A percentile compares a stretch with the other conserved stretches of the same genome.
Evolutionary conservation across 2,329 filamentous ascomycete genomes (phyloP).

Genomic region (Ceratocystis ficicola): DNA sequence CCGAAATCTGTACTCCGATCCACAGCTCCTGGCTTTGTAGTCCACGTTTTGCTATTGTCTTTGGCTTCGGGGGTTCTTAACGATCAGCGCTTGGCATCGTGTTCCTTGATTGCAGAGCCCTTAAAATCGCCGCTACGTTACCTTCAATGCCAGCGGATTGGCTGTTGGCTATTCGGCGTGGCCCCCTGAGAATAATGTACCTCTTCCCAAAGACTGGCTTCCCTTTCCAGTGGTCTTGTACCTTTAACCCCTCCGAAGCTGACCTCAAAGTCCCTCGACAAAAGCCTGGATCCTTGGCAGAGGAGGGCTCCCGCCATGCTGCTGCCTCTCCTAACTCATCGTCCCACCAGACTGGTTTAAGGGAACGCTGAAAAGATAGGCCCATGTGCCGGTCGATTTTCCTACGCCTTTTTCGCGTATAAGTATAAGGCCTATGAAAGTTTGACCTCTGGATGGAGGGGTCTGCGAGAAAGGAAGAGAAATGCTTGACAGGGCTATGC

Average conservation of each 20-base stretch:
- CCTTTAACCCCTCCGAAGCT: neutral
- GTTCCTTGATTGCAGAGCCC: neutral
- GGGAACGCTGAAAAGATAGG: neutral
- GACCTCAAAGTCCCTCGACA: neutral
- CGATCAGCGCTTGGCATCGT: neutral
- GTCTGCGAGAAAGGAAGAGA: no score
- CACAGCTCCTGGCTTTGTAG: neutral
- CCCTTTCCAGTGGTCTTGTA: neutral
- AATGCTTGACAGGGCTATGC: constrained; percentile 1
- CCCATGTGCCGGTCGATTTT: constrained; percentile 2
- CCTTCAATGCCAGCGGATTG: neutral
- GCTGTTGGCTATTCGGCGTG: neutral
- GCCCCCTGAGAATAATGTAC: neutral
- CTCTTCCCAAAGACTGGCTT: neutral
- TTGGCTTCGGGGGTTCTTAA: neutral
- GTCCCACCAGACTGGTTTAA: constrained; percentile 8
- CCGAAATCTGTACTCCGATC: neutral
- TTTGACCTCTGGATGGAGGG: no score
- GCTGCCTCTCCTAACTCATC: neutral
- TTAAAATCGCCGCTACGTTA: neutral
- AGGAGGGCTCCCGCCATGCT: neutral
- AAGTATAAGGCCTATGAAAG: neutral
- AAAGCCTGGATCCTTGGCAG: constrained; percentile 5
- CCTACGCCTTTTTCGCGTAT: neutral
- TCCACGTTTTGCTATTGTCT: neutral